Percentiles rank a stretch among this genome's conserved stretches.
phyloP scores from a whole-genome alignment of 176 grass and related monocot genomes.

The Rhynchospora tenuis region DNA sequence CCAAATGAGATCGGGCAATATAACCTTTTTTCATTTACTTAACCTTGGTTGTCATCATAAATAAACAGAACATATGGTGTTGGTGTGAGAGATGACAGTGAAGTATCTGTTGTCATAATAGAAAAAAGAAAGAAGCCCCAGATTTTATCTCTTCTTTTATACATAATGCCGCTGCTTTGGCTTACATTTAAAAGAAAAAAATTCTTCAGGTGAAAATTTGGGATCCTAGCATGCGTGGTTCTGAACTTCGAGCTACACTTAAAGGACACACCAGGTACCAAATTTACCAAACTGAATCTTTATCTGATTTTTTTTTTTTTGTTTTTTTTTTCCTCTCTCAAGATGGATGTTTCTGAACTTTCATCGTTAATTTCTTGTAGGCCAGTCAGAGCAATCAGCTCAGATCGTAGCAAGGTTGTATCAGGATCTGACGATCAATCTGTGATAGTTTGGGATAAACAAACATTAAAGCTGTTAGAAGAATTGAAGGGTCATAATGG shows the following conservation, averaged over 20 bases:
- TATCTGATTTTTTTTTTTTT: not conserved
- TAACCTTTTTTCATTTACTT: not conserved
- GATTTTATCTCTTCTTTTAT: not conserved
- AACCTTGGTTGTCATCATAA: not conserved
- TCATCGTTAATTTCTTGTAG: constrained; percentile 46
- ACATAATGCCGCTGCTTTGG: not conserved
- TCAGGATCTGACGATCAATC: constrained; percentile 97
- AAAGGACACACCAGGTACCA: constrained; percentile 89
- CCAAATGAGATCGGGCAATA: not conserved
- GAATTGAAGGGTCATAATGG: constrained; percentile 91
- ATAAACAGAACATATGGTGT: not conserved
- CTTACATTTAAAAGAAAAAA: not conserved
- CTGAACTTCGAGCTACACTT: constrained; percentile 93
- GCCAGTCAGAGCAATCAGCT: constrained; percentile 80
- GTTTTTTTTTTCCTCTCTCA: constrained; percentile 3
- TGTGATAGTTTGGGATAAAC: constrained; percentile 99
- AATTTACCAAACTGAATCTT: constrained; percentile 16
- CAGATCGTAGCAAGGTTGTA: constrained; percentile 96
- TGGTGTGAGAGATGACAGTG: not conserved
- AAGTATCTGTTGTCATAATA: not conserved
- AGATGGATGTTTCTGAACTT: not conserved
- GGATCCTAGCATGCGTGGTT: constrained; percentile 99
- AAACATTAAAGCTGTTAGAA: constrained; percentile 83
- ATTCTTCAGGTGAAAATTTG: constrained; percentile 86
- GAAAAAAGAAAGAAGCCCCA: not conserved